phyloP scores from a whole-genome alignment of 2,329 filamentous ascomycete species.

The Ceratocystis papillata region DNA sequence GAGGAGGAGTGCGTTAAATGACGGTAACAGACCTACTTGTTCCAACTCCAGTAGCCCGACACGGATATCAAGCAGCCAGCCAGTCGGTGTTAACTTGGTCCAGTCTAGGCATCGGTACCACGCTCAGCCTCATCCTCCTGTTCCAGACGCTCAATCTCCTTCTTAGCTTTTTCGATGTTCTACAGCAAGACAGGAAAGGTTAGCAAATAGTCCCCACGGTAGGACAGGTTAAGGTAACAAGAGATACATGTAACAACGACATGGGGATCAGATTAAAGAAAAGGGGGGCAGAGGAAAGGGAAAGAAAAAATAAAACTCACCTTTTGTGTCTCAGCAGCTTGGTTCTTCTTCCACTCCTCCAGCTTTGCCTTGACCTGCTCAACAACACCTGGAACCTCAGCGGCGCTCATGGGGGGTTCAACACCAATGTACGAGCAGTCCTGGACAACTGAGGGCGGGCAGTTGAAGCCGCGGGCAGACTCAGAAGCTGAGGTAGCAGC shows the following conservation, averaged over 20 bases:
- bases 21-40: no score
- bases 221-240: no score
- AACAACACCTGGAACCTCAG: slow-evolving; percentile 64
- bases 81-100: no score
- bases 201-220: neutral
- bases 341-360: slow-evolving; percentile 80
- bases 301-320: slow-evolving; percentile 44
- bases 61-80: no score
- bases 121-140: slow-evolving; percentile 38
- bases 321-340: slow-evolving; percentile 78
- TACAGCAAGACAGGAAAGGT: slow-evolving; percentile 35
- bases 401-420: slow-evolving; percentile 75
- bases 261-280: neutral
- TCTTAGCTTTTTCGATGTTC: slow-evolving; percentile 96
- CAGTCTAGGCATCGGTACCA: neutral
- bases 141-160: slow-evolving; percentile 85
- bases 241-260: no score
- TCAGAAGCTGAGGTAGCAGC: slow-evolving; percentile 35
- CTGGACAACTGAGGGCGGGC: slow-evolving; percentile 84
- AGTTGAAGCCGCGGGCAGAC: slow-evolving; percentile 57
- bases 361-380: slow-evolving; percentile 93
- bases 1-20: no score
- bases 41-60: no score
- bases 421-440: slow-evolving; percentile 76
- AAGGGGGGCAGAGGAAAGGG: neutral